These are phyloP conservation scores for Rubus idaeus DNA, from an alignment of 306 rosid species.

Conservation along the genomic window DNA sequence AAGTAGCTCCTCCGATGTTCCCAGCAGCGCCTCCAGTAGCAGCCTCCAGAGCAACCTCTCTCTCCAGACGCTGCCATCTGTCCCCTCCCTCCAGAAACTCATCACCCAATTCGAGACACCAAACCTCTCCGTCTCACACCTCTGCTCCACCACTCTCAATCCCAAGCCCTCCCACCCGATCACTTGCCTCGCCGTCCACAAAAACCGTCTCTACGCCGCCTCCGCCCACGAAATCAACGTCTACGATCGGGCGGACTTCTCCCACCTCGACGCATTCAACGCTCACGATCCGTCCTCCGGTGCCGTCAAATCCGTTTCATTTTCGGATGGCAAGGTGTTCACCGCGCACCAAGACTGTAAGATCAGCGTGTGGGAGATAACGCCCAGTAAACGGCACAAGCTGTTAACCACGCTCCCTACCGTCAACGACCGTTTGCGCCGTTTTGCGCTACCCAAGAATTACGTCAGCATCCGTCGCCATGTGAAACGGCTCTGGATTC, in stretches of 20 bases:
- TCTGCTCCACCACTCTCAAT: constrained; percentile 38
- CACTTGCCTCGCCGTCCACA: constrained; percentile 60
- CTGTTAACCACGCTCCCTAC: constrained; percentile 67
- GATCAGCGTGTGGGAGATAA: constrained; percentile 64
- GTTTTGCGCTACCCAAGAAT: constrained; percentile 63
- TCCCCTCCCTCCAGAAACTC: constrained; percentile 76
- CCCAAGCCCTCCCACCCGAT: constrained; percentile 45
- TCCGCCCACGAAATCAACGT: constrained; percentile 59
- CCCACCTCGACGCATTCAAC: constrained; percentile 41
- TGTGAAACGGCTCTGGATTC: constrained; percentile 68
- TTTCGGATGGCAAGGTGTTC: constrained; percentile 40
- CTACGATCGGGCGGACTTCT: constrained; percentile 48
- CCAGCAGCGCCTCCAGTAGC: constrained; percentile 19
- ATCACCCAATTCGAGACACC: constrained; percentile 27
- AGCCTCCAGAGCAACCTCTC: constrained; percentile 54
- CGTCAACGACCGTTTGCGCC: constrained; percentile 61
- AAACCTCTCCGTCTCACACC: constrained; percentile 42
- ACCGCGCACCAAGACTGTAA: constrained; percentile 84
- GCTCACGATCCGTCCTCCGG: constrained; percentile 52
- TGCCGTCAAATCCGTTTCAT: constrained; percentile 59
- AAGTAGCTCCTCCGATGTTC: constrained; percentile 30
- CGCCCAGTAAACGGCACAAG: constrained; percentile 24
- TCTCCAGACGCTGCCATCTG: constrained; percentile 72
- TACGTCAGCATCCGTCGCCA: constrained; percentile 77
- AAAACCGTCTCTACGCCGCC: constrained; percentile 64